phyloP scores from a whole-genome alignment of 768 basidiomycete genomes.

The Amanita thiersii region DNA sequence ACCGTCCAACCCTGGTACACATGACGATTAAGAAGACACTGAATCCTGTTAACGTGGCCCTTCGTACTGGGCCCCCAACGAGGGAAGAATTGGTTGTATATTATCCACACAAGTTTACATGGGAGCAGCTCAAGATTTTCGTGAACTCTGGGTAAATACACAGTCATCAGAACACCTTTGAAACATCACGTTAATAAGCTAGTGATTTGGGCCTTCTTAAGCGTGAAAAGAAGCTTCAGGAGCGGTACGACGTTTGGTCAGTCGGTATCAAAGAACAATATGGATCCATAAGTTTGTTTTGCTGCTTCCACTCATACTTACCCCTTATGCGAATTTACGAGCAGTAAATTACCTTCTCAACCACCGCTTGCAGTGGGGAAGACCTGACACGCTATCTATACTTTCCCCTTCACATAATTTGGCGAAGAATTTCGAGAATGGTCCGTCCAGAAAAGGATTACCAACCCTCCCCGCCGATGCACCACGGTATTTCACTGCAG shows the following conservation, averaged over 20 bases:
- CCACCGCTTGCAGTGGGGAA: conserved; percentile 70
- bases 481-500: conserved; percentile 58
- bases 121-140: conserved; percentile 68
- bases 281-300: conserved; percentile 55
- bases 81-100: conserved; percentile 53
- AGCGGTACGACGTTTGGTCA: conserved; percentile 55
- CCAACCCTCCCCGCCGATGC: conserved; percentile 24
- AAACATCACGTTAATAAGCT: background rate
- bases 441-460: conserved; percentile 11
- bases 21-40: conserved; percentile 4
- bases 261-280: conserved; percentile 45
- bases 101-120: conserved; percentile 74
- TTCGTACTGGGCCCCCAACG: conserved; percentile 59
- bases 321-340: background rate
- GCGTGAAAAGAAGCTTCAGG: conserved; percentile 62
- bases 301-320: background rate
- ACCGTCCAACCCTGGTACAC: no score
- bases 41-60: conserved; percentile 23
- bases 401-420: conserved; percentile 46
- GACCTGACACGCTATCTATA: conserved; percentile 55
- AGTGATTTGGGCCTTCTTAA: conserved; percentile 80
- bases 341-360: conserved; percentile 67
- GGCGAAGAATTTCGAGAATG: no score
- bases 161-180: conserved; percentile 1
- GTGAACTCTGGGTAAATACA: conserved; percentile 65